Percentiles rank a stretch among this genome's conserved stretches.
Evolutionary conservation across 148 eudicot genomes (phyloP).

Genomic region (Rhododendron vialii): DNA sequence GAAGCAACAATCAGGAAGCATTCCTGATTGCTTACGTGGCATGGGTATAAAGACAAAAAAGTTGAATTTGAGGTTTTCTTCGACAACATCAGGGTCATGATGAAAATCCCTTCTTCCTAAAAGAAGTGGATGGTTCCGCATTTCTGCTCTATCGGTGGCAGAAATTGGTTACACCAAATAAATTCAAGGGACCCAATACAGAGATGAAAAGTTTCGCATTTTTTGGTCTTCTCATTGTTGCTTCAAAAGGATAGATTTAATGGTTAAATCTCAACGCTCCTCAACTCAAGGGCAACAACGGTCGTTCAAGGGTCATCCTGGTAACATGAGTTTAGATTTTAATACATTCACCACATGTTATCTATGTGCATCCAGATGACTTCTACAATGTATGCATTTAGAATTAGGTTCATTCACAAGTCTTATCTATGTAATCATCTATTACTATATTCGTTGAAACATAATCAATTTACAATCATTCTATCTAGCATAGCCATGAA

Average conservation of each 20-base stretch:
- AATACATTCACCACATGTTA: neutral
- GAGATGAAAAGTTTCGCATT: neutral
- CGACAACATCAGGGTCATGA: neutral
- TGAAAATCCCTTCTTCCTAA: neutral
- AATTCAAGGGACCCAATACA: too few species aligned
- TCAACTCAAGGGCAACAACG: neutral
- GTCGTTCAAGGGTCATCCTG: neutral
- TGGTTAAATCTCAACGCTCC: neutral
- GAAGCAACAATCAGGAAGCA: neutral
- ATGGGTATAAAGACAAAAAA: neutral
- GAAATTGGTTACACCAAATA: too few species aligned
- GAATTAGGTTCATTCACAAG: neutral
- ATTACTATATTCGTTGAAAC: too few species aligned
- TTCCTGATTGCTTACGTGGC: neutral
- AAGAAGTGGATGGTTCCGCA: too few species aligned
- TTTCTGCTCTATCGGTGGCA: too few species aligned
- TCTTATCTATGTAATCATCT: too few species aligned
- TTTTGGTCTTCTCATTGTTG: neutral
- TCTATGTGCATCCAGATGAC: neutral
- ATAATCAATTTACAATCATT: too few species aligned
- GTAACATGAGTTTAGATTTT: neutral
- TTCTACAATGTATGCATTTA: neutral
- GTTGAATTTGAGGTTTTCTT: neutral
- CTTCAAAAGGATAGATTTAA: neutral
- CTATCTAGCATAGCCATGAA: neutral